Base-by-base conservation (phyloP, 352 stramenopile species). In the Globisporangium middletonii region DNA sequence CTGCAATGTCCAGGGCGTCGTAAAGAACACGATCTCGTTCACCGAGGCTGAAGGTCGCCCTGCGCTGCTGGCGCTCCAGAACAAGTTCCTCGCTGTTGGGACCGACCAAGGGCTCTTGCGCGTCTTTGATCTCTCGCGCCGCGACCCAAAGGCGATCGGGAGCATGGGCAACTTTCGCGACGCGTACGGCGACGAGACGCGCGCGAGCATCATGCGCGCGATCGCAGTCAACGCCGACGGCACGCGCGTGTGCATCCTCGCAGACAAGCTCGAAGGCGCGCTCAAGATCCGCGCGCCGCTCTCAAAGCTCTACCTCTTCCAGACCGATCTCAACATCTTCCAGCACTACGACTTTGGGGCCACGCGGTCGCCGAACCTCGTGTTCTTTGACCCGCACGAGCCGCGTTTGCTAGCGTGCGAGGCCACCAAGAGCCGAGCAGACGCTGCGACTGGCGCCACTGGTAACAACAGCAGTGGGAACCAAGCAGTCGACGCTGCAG, bases 361-460 rank as follows among this genome's bases (percentile, higher is more conserved):
- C 6, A 75, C 74, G 41, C 72, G 79, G 15, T 86, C 82, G 50
- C 89, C 91, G 9, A 72, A 79, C 0, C 84, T 79, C 4, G 81
- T 95, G 46, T 97, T 94, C 61, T 98, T 97, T 63, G 94, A 98
- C 57, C 72, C 86, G 0, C 63, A 79, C 37, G 94, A 98, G 56
- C 76, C 91, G 6, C 86, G 87, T 7, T 62, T 98, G 19, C 62
- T 98, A 1, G 77, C 88, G 15, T 96, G 87, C 50, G 92, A 98
- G 68, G 82, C 75, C 9, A 68, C 66, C 27, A 91, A 87, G 57
- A 81, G 55, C 35, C 67, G 70, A 3, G 62, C 59, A 1, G 72
- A 86, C 45, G 45, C 33, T 8, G n/a, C 15, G 1, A 18, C n/a
- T n/a, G 50, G 41, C 18, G 55, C 65, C 9, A 63, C 59, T 12